Base-by-base conservation (phyloP, 148 eudicot genomes). In the Rhododendron mucronatum region DNA sequence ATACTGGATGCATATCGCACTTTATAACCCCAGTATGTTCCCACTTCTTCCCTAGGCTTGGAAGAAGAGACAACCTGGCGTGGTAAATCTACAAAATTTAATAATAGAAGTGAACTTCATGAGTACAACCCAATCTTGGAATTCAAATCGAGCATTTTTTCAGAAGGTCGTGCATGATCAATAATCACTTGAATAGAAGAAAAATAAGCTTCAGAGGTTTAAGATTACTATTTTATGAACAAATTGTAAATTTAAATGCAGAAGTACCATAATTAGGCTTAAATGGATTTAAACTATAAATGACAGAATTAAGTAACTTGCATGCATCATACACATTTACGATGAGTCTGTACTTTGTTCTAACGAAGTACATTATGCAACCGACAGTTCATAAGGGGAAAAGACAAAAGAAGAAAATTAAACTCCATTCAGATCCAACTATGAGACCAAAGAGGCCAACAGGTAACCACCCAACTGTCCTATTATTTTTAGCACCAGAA, bases 21-120 rank as follows among this genome's bases (percentile, higher is more conserved):
- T 89, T 91, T 97, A 88, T 97, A 97, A n/a, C 99, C 99, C 99
- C 99, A 95, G 87, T 95, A 97, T 91, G 87, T 91, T 69, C 98
- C 96, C 81, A 83, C 90, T 91, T 92, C 94, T 87, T 97, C 94
- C 89, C 88, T 88, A 33, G 99, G 99, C 87, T 86, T 90, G 71
- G 92, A 90, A 87, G 96, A 91, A 55, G 96, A 86, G 59, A 95
- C 98, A 86, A 95, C 88, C 91, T 92, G 93, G 82, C 81, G 96
- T 53, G 86, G 83, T 20, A 81, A 81, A 80, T 85, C 98, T 95
- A 81, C 85, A 77, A 89, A 84, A 75, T 83, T 28, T 55, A 44
- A 82, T 71, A 87, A 84, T 33, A 0, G 7, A 23, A 23, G 63
- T n/a, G 39, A 89, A 86, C 65, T 47, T 81, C 39, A 77, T 78